Evolutionary conservation across 345 rosid genomes (phyloP), one percentile per base, ranked within the genome.

Genomic region (Reutealis trisperma): DNA sequence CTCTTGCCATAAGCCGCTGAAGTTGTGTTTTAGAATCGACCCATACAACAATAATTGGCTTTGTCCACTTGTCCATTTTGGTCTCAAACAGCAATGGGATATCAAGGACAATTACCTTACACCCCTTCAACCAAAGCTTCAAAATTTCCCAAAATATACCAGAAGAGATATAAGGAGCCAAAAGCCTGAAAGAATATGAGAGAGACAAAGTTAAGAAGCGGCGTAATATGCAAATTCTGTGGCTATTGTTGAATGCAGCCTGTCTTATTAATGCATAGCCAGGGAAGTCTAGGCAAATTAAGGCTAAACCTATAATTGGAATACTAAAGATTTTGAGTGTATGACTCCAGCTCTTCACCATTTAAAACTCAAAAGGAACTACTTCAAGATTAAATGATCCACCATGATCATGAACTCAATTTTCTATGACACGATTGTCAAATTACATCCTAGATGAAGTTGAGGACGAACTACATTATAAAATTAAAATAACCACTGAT

Each of bases 41-140:
- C 96, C 91, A 88, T 19, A 91, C 92, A 47, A 88, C 97, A 2
- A 93, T 75, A 62, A 86, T 82, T 37, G 98, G 98, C 62, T 90
- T 93, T 5, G 98, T 92, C 98, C 93, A 92, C 77, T 75, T 90
- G 72, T 92, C 94, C 90, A 96, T 86, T 85, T 87, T 92, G 52
- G 85, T 93, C 87, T 93, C 98, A 11, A 95, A 93, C 81, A 93
- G 72, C 67, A 95, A 83, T 7, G 99, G 99, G 55, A 95, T 75
- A 73, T 95, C 99, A 2, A 93, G 92, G 73, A 92, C 90, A 9
- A 93, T 86, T 62, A 92, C 89, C 77, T 88, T 89, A 65, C 72
- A 83, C 21, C 96, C 96, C 78, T 85, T 90, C 45, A 85, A 64
- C 99, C 99, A 93, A 45, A 88, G 90, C 79, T 87, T 90, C 37